A percentile compares a stretch with the other conserved stretches of the same genome.
These are phyloP conservation scores for Tetrahymena thermophila DNA, from an alignment of 73 alveolate genomes.

Conservation along the genomic window DNA sequence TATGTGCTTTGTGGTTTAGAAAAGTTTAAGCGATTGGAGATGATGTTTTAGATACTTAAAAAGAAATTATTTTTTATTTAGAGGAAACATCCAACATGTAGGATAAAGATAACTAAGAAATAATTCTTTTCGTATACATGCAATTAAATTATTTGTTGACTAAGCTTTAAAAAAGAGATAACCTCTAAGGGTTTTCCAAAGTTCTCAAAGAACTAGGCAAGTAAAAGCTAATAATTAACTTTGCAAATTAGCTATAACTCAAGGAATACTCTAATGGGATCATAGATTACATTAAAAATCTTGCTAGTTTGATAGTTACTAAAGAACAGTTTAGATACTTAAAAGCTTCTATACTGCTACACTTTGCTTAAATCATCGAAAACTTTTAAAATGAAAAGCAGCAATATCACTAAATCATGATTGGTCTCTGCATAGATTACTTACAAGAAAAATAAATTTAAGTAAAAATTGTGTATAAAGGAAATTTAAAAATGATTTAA, in stretches of 20 bases:
- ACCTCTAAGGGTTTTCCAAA: background rate
- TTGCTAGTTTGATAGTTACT: background rate
- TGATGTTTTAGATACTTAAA: too few species aligned
- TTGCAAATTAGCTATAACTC: background rate
- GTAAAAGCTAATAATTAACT: too few species aligned
- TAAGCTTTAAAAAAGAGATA: background rate
- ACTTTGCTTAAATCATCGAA: background rate
- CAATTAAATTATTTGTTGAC: background rate
- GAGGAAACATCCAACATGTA: background rate
- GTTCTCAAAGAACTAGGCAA: too few species aligned
- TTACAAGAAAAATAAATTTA: background rate
- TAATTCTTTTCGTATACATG: background rate
- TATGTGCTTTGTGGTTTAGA: background rate
- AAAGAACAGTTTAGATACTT: background rate
- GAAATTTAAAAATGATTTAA: background rate
- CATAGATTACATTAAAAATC: background rate
- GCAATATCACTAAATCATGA: background rate
- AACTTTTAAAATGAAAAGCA: background rate
- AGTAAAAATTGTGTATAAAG: background rate
- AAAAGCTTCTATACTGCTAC: background rate
- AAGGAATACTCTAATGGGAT: background rate
- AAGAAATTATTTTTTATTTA: background rate
- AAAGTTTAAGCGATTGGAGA: background rate
- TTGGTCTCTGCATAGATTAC: background rate
- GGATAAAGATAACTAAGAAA: background rate